phyloP scores from a whole-genome alignment of 768 basidiomycete species.

The Imleria badia region DNA sequence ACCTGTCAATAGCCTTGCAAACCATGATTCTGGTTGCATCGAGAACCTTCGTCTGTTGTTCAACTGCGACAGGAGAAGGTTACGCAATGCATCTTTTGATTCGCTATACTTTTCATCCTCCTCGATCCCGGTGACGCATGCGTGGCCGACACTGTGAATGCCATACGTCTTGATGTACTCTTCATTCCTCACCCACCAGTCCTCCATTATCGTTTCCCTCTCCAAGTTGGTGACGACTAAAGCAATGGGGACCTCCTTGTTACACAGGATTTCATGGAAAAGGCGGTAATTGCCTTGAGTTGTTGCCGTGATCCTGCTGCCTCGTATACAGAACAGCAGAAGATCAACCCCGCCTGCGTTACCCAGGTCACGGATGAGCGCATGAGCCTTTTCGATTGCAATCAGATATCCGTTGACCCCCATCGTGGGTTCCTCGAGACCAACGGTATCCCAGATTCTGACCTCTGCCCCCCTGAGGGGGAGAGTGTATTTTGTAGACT shows the following conservation, averaged over 20 bases:
- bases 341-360: slow-evolving; percentile 31
- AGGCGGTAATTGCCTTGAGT: slow-evolving; percentile 39
- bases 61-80: slow-evolving; percentile 18
- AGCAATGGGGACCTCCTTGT: slow-evolving; percentile 38
- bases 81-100: slow-evolving; percentile 29
- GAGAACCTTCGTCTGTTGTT: slow-evolving; percentile 16
- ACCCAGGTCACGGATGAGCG: slow-evolving; percentile 24
- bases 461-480: slow-evolving; percentile 2
- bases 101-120: slow-evolving; percentile 34
- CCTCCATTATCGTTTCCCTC: slow-evolving; percentile 34
- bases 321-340: slow-evolving; percentile 41
- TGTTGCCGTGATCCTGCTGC: slow-evolving; percentile 29
- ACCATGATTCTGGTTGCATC: slow-evolving; percentile 28
- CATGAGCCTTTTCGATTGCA: slow-evolving; percentile 29
- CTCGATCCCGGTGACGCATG: slow-evolving; percentile 42
- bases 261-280: slow-evolving; percentile 41
- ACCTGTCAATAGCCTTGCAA: slow-evolving; percentile 22
- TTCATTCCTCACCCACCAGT: slow-evolving; percentile 36
- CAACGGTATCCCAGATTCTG: slow-evolving; percentile 32
- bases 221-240: slow-evolving; percentile 43
- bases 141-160: slow-evolving; percentile 34
- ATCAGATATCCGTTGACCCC: slow-evolving; percentile 28
- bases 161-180: slow-evolving; percentile 24
- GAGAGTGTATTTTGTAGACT: slow-evolving; percentile 27
- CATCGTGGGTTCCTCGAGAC: slow-evolving; percentile 32